Evolutionary conservation across 148 eudicot genomes (phyloP), one percentile per base, ranked within the genome.

Genomic region (Drosera capensis): DNA sequence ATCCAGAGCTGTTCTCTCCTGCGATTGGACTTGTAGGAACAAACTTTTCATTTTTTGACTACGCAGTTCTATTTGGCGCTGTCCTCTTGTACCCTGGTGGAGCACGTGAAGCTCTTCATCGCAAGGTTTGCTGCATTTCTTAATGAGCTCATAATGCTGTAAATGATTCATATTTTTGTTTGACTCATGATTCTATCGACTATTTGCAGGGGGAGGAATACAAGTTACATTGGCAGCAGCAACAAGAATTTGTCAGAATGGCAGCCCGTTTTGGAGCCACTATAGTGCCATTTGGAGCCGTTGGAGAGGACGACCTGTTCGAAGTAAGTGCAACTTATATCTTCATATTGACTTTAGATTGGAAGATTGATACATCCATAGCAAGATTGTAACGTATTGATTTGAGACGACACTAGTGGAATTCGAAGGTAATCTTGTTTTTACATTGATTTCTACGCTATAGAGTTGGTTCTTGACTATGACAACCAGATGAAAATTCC

Each of bases 101-200:
- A 34, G 85, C 82, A 43, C 99, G 99, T 23, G 99, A 90, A 66
- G 99, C 99, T 56, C 82, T 85, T 34, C 99, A 90, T 56, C 68
- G 66, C 28, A 90, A 73, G 84, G 95, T 84, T 29, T 23, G 68
- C 48, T 15, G 25, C 13, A 30, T 14, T 36, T 14, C 14, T 52
- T 29, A 8, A 39, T 39, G 31, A 28, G 11, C 5, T 28, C 5
- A 5, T 28, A 11, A 5, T 28, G 5, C 7, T 28, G 11, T 13
- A 11, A 37, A 37, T 37, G 41, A 37, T 8, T 39, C 43, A 5
- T 13, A 17, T 17, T 7, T 20, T 17, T 39, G 43, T 39, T 5
- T 39, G 18, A 39, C n/a, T 8, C 1, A 23, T 36, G 43, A 19
- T 38, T 38, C 1, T 55, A 40, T 24, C 2, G 2, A 22, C 8